phyloP scores from a whole-genome alignment of 2,329 filamentous ascomycete species.

The Diaporthe sp. region DNA sequence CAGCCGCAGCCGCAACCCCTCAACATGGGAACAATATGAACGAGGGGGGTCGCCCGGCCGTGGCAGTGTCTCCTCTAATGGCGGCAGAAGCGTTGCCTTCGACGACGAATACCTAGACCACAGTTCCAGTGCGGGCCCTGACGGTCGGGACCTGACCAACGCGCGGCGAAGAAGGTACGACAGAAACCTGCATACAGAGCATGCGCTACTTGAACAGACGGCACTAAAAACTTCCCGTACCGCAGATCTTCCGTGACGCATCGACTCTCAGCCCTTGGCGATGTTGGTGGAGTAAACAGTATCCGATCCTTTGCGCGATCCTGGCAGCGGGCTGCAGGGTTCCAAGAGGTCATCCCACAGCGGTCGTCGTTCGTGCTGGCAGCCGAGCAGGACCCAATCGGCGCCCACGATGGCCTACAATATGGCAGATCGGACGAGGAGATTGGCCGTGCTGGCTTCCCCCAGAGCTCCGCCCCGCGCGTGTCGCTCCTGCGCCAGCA shows the following conservation, averaged over 20 bases:
- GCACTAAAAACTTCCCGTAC: background rate
- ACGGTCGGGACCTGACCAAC: conserved; percentile 39
- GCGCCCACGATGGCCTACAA: conserved; percentile 48
- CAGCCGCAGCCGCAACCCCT: conserved; percentile 47
- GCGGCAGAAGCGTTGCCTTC: conserved; percentile 52
- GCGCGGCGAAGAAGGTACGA: conserved; percentile 50
- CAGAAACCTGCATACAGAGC: background rate
- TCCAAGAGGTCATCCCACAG: conserved; percentile 87
- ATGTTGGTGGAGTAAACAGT: conserved; percentile 91
- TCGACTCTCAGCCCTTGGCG: conserved; percentile 66
- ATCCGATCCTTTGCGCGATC: conserved; percentile 93
- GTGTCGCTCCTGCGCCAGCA: conserved; percentile 64
- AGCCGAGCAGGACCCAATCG: conserved; percentile 62
- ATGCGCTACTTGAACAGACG: background rate
- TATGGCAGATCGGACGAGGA: conserved; percentile 56
- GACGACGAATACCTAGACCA: conserved; percentile 58
- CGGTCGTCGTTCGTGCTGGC: conserved; percentile 78
- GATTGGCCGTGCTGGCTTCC: conserved; percentile 37
- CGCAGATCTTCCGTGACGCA: conserved; percentile 68
- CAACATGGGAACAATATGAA: conserved; percentile 59
- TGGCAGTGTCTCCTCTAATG: conserved; percentile 52
- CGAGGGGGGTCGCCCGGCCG: conserved; percentile 51
- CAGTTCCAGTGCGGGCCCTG: conserved; percentile 46
- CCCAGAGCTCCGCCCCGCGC: conserved; percentile 37
- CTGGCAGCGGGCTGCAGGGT: conserved; percentile 90